These are phyloP conservation scores for Peronospora belbahrii DNA, from an alignment of 352 stramenopile genomes.

Conservation along the genomic window DNA sequence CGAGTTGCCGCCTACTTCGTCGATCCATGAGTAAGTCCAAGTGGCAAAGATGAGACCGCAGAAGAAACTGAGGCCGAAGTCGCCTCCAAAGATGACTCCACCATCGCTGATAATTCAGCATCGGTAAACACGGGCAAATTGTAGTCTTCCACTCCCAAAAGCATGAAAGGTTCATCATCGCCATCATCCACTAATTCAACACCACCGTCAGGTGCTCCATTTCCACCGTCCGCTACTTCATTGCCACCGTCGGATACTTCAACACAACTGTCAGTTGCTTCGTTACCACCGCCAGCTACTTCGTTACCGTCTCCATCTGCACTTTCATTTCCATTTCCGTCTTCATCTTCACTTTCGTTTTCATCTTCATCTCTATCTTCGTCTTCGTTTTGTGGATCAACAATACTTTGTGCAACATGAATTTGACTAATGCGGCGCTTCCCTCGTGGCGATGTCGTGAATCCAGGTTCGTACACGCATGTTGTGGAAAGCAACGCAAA, in stretches of 20 bases:
- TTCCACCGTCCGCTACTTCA: too few relatives aligned
- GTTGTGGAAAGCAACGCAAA: slow-evolving; percentile 28
- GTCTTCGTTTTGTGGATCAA: slow-evolving; percentile 13
- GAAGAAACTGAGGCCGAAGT: slow-evolving; percentile 27
- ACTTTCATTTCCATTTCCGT: too few relatives aligned
- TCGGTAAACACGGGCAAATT: slow-evolving; percentile 36
- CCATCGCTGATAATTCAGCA: slow-evolving; percentile 30
- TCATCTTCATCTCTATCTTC: slow-evolving; percentile 11
- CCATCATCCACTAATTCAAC: slow-evolving; percentile 7
- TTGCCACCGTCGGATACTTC: too few relatives aligned
- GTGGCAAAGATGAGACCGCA: slow-evolving; percentile 4
- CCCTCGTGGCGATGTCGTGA: slow-evolving; percentile 28
- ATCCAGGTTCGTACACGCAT: slow-evolving; percentile 26
- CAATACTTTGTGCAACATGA: neutral
- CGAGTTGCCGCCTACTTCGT: slow-evolving; percentile 7
- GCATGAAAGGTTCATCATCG: slow-evolving; percentile 19
- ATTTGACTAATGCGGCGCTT: slow-evolving; percentile 31
- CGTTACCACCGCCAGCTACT: too few relatives aligned
- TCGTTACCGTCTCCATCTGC: too few relatives aligned
- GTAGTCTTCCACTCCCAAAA: slow-evolving; percentile 27
- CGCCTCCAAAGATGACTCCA: slow-evolving; percentile 26
- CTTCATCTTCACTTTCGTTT: too few relatives aligned
- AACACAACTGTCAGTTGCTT: too few relatives aligned
- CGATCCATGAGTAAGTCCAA: slow-evolving; percentile 4
- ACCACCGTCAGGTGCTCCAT: too few relatives aligned